Evolutionary conservation across 352 stramenopile genomes (phyloP), one percentile per base, ranked within the genome.

Genomic region (Albugo candida): DNA sequence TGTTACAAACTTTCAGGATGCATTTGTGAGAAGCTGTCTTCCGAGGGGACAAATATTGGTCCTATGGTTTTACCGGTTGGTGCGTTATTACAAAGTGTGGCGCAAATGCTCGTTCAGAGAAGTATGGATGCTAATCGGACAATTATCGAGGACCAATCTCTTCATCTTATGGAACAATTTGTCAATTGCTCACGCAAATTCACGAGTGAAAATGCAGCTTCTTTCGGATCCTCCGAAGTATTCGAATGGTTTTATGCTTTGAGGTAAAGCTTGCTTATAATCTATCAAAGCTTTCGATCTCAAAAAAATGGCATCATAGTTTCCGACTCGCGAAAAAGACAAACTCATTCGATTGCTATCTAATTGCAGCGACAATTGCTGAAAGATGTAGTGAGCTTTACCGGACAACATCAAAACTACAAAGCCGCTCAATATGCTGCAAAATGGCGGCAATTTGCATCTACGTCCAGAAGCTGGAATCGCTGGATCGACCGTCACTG

Each of bases 171-270:
- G 24, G 24, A 31, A 31, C 24, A 31, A 31, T 31, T 31, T 3
- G 8, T 31, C 24, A 8, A 31, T 10, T 31, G 24, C 24, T 31
- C 24, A 31, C 24, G 8, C 3, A 3, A 31, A 10, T 31, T 31
- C 24, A 31, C 24, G 24, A 31, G 8, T 31, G 24, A 31, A 31
- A 31, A 31, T 31, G 24, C 24, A 31, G 24, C 24, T 31, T 31
- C 24, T 31, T 31, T 31, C 24, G 24, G 24, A 31, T 31, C 24
- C 3, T 3, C 24, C 24, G 24, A 31, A 31, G 62, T 78, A 0
- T 73, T 81, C 18, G 61, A 78, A 43, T 88, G 75, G 75, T 88
- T 88, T 40, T 88, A 76, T 51, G 55, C 58, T 20, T 83, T 75
- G 58, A 80, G 72, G 75, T 88, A 61, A 34, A 17, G 12, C 2